These are phyloP conservation scores for Ophiostoma novo-ulmi DNA, from an alignment of 2,329 filamentous ascomycete species.

Conservation along the genomic window DNA sequence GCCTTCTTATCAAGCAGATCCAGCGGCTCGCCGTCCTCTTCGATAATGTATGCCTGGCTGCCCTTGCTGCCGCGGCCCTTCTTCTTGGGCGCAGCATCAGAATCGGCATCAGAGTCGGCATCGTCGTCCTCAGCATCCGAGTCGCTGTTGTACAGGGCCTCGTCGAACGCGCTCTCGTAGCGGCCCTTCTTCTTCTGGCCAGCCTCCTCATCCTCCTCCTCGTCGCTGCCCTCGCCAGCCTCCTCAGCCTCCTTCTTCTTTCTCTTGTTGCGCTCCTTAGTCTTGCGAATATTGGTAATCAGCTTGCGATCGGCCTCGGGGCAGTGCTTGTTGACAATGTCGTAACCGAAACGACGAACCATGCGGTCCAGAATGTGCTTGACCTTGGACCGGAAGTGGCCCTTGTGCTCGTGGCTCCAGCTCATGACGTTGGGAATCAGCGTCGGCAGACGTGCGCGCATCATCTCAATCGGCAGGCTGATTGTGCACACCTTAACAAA, in stretches of 20 bases:
- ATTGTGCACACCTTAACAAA: conserved; percentile 97
- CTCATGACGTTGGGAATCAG: conserved; percentile 87
- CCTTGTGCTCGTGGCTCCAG: conserved; percentile 98
- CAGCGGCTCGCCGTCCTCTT: conserved; percentile 90
- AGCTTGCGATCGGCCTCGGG: conserved; percentile 86
- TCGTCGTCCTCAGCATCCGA: conserved; percentile 49
- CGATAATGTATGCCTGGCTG: conserved; percentile 78
- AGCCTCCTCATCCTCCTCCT: conserved; percentile 53
- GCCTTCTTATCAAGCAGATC: conserved; percentile 87
- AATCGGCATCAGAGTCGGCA: conserved; percentile 1
- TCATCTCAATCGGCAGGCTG: conserved; percentile 70
- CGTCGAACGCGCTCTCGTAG: conserved; percentile 91
- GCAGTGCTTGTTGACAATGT: conserved; percentile 71
- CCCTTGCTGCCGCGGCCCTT: conserved; percentile 52
- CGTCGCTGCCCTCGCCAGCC: conserved; percentile 39
- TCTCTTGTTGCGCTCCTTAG: conserved; percentile 82
- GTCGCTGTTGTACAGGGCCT: conserved; percentile 77
- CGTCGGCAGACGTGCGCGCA: conserved; percentile 69
- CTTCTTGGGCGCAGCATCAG: conserved; percentile 28
- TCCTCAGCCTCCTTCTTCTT: conserved; percentile 68
- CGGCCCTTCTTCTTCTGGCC: conserved; percentile 51
- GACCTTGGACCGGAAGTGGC: conserved; percentile 92
- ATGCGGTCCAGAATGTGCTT: conserved; percentile 97
- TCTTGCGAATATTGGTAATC: conserved; percentile 91
- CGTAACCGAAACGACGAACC: conserved; percentile 83